phyloP scores from a whole-genome alignment of 164 flowering plant genomes.

The Amborella trichopoda region DNA sequence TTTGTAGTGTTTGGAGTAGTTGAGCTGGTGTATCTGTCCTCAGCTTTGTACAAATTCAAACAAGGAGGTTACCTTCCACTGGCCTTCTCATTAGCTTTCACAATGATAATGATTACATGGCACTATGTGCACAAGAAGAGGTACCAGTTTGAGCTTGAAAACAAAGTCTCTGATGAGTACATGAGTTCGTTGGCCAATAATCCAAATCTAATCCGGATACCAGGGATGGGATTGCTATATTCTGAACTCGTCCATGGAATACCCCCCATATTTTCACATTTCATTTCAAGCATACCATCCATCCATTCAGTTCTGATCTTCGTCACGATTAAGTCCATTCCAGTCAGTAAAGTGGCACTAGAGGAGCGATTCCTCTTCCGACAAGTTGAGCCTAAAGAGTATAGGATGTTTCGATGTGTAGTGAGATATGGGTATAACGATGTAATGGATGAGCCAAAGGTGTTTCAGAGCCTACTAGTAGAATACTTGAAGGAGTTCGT shows the following conservation, averaged over 20 bases:
- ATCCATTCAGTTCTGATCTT: constrained; percentile 56
- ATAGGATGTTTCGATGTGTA: constrained; percentile 54
- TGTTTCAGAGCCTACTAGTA: constrained; percentile 40
- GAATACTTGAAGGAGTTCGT: constrained; percentile 46
- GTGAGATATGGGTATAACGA: constrained; percentile 71
- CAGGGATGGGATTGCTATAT: constrained; percentile 58
- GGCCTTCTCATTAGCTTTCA: constrained; percentile 32
- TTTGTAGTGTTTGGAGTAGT: constrained; percentile 18
- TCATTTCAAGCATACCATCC: constrained; percentile 43
- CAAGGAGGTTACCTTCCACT: constrained; percentile 65
- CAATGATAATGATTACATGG: constrained; percentile 53
- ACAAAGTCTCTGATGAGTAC: constrained; percentile 43
- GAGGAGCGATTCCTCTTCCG: constrained; percentile 64
- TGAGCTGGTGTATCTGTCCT: constrained; percentile 30
- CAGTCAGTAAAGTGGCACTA: constrained; percentile 38
- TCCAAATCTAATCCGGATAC: constrained; percentile 27
- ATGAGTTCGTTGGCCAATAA: constrained; percentile 25
- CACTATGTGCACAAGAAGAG: constrained; percentile 41
- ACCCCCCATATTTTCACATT: constrained; percentile 67
- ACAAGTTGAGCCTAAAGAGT: constrained; percentile 39
- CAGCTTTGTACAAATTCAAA: constrained; percentile 42
- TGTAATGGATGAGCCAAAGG: constrained; percentile 18
- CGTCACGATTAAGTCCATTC: constrained; percentile 52
- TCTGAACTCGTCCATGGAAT: constrained; percentile 75
- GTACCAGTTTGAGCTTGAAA: constrained; percentile 46